Conservation (phyloP, 1,284 basidiomycete species). For the Puccinia coronata region DNA sequence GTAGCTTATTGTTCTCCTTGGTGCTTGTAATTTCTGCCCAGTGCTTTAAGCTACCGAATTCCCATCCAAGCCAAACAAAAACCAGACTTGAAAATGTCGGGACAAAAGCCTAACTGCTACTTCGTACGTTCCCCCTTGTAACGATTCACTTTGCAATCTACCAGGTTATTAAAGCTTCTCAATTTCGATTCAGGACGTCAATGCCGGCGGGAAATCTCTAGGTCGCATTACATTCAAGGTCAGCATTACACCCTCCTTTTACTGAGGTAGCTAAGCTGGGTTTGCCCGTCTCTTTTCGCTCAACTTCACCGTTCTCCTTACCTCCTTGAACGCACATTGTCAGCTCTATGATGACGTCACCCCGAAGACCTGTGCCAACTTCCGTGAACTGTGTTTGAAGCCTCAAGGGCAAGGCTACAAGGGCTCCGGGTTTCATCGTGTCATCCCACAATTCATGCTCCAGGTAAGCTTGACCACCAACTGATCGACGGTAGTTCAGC, state of each 20-base stretch:
- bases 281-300: no score
- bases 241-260: neutral
- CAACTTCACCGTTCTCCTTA: neutral
- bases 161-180: no score
- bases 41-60: neutral
- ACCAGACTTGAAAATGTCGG: neutral
- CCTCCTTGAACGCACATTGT: neutral
- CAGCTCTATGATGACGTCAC: constrained; percentile 45
- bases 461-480: constrained; percentile 24
- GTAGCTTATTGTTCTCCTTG: neutral
- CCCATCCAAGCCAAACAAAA: neutral
- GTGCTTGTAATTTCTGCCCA: neutral
- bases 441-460: constrained; percentile 47
- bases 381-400: constrained; percentile 16
- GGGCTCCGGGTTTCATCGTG: constrained; percentile 41
- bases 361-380: constrained; percentile 46
- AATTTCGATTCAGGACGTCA: constrained; percentile 28
- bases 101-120: constrained; percentile 25
- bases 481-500: neutral
- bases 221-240: constrained; percentile 46
- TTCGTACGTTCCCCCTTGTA: constrained; percentile 14
- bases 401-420: constrained; percentile 36
- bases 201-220: constrained; percentile 21
- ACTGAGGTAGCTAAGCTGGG: no score
- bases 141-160: no score